These are phyloP conservation scores for Ocimum tenuiflorum DNA, from an alignment of 257 asterid genomes.

Conservation along the genomic window DNA sequence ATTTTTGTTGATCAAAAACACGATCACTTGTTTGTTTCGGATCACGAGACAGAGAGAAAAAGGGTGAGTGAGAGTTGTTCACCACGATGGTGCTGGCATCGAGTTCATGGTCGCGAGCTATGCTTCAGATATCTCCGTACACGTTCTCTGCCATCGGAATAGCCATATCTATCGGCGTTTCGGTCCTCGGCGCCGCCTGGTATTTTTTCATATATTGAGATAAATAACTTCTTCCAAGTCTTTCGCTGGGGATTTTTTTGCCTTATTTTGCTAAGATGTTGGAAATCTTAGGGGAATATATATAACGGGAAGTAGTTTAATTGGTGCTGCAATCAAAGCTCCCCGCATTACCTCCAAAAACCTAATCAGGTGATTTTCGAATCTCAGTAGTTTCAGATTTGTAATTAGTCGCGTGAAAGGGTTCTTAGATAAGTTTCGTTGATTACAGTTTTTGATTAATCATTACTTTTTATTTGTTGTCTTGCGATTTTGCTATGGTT, in stretches of 20 bases:
- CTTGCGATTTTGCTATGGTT: background rate
- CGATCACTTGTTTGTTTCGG: constrained; percentile 7
- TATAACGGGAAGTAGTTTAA: constrained; percentile 75
- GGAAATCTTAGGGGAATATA: constrained; percentile 55
- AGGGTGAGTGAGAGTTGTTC: constrained; percentile 13
- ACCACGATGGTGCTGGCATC: constrained; percentile 56
- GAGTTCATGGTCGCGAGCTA: constrained; percentile 83
- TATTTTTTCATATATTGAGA: constrained; percentile 14
- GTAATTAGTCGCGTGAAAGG: background rate
- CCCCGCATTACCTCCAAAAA: constrained; percentile 80
- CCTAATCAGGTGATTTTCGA: constrained; percentile 52
- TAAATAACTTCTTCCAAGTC: background rate
- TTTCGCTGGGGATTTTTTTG: background rate
- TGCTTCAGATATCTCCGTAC: constrained; percentile 90
- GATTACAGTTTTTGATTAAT: background rate
- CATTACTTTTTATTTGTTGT: background rate
- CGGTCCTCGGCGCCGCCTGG: constrained; percentile 99
- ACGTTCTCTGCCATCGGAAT: constrained; percentile 54
- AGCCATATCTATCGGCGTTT: constrained; percentile 65
- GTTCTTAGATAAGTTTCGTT: too few species aligned
- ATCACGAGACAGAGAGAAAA: constrained; percentile 22
- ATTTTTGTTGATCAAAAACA: constrained; percentile 1
- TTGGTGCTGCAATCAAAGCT: constrained; percentile 80
- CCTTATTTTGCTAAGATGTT: constrained; percentile 5
- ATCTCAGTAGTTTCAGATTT: constrained; percentile 5